Evolutionary conservation across 2,329 filamentous ascomycete genomes (phyloP), one percentile per base, ranked within the genome.

Genomic region (Fusarium ambrosium): DNA sequence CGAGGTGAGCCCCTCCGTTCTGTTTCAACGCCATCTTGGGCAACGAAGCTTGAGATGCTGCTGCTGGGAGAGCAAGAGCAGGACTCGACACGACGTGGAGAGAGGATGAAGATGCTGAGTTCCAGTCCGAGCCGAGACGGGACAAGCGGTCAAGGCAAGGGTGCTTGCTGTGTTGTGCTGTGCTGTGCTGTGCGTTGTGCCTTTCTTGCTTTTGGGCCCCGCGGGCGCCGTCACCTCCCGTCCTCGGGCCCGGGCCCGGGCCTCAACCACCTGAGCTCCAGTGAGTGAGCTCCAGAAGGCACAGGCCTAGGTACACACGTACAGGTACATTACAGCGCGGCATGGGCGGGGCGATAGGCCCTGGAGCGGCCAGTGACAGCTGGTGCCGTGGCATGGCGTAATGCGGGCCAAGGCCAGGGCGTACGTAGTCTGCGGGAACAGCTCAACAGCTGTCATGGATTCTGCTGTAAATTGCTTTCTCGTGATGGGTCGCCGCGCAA

Each of bases 1-100:
- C 68, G 34, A 78, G 69, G 65, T 78, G 77, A 64, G 74, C 73
- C 6, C 63, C 37, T 20, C 74, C 74, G 51, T 75, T 78, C 58
- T 61, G 64, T 55, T 51, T 74, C 11, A 69, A 29, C 22, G 69
- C 62, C 77, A 78, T 78, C 61, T 34, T 11, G 10, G 39, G 29
- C 22, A 43, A 53, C 18, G 22, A 32, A 53, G 58, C 56, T 53
- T 64, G 29, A 22, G 22, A 37, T 37, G 13, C 29, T 60, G 13
- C 29, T 60, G 55, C 58, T 9, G 64, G n/a, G 34, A 37, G 24
- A 22, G 34, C 53, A 58, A 14, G 18, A 55, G 36, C 27, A 36
- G 24, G 18, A 37, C n/a, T 13, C 18, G 45, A 22, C 27, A 41
- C 3, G 5, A 18, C 13, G 48, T 8, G 13, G 60, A 43, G 20